Conservation (phyloP, 371 early-diverging fungal genomes). For the Mucor mucedo region DNA sequence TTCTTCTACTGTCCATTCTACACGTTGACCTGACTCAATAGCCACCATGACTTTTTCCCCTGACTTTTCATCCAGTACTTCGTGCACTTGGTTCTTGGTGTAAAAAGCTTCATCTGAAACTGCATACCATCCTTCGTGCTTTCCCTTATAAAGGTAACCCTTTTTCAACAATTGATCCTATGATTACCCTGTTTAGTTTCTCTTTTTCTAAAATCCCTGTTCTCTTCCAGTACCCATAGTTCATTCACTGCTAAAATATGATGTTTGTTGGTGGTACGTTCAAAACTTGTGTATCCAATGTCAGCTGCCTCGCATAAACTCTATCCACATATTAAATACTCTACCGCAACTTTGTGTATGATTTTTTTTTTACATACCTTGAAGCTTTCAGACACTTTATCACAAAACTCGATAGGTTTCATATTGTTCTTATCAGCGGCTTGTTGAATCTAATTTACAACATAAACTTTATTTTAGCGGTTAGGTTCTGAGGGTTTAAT, state of each 20-base stretch:
- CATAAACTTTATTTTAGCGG: not conserved
- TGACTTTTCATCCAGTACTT: constrained; percentile 61
- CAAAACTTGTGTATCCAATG: constrained; percentile 81
- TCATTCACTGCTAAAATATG: constrained; percentile 75
- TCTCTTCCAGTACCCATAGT: constrained; percentile 70
- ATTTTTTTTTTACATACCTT: constrained; percentile 42
- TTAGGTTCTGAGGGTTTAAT: too few species aligned
- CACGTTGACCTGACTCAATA: constrained; percentile 82
- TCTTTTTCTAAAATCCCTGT: not conserved
- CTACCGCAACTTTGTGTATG: too few species aligned
- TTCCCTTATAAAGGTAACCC: constrained; percentile 92
- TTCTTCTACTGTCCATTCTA: constrained; percentile 91
- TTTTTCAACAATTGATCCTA: constrained; percentile 66
- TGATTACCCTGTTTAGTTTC: not conserved
- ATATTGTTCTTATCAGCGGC: constrained; percentile 73
- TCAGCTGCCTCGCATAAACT: constrained; percentile 73
- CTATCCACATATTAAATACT: constrained; percentile 23
- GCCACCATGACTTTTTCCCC: constrained; percentile 66
- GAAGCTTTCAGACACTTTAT: constrained; percentile 79
- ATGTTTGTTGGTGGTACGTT: constrained; percentile 84
- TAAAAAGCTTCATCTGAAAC: constrained; percentile 96
- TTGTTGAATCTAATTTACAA: constrained; percentile 79
- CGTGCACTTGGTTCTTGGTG: constrained; percentile 73
- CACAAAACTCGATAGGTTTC: constrained; percentile 77
- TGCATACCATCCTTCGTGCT: constrained; percentile 95